A percentile compares a stretch with the other conserved stretches of the same genome.
phyloP scores from a whole-genome alignment of 495 filamentous ascomycete species.

The Cercophora newfieldiana region DNA sequence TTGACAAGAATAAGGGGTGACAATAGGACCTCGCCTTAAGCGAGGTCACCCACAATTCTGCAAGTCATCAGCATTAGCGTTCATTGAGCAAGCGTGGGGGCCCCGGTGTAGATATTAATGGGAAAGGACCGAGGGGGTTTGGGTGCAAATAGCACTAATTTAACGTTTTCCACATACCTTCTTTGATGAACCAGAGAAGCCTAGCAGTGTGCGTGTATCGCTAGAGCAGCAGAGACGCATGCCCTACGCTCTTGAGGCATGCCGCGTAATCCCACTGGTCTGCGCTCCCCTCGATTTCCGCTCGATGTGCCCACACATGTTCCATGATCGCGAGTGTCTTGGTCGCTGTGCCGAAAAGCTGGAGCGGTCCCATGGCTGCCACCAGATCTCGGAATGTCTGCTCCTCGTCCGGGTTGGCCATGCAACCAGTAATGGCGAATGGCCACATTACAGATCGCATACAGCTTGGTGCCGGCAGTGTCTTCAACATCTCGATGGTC shows the following conservation, averaged over 20 bases:
- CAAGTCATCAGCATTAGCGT: neutral
- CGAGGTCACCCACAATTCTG: neutral
- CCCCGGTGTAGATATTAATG: neutral
- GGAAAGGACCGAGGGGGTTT: neutral
- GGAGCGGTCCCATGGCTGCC: slow-evolving; percentile 38
- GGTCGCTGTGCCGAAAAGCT: slow-evolving; percentile 46
- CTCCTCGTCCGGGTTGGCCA: slow-evolving; percentile 47
- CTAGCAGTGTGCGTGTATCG: neutral
- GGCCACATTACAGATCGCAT: slow-evolving; percentile 52
- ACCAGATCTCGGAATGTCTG: slow-evolving; percentile 42
- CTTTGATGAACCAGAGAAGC: neutral
- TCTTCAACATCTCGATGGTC: slow-evolving; percentile 36
- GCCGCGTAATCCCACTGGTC: slow-evolving; percentile 41
- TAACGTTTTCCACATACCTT: neutral
- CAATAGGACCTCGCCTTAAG: neutral
- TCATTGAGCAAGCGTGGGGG: neutral
- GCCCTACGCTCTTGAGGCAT: slow-evolving; percentile 40
- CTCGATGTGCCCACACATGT: slow-evolving; percentile 47
- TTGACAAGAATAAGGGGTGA: neutral
- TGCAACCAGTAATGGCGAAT: slow-evolving; percentile 53
- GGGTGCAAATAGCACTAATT: neutral
- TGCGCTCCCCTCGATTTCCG: slow-evolving; percentile 30
- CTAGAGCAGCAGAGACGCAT: slow-evolving; percentile 43
- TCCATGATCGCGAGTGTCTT: slow-evolving; percentile 55
- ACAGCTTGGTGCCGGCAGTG: slow-evolving; percentile 27